phyloP scores from a whole-genome alignment of 1,139 yeast species.

The Suhomyces chickasaworum region DNA sequence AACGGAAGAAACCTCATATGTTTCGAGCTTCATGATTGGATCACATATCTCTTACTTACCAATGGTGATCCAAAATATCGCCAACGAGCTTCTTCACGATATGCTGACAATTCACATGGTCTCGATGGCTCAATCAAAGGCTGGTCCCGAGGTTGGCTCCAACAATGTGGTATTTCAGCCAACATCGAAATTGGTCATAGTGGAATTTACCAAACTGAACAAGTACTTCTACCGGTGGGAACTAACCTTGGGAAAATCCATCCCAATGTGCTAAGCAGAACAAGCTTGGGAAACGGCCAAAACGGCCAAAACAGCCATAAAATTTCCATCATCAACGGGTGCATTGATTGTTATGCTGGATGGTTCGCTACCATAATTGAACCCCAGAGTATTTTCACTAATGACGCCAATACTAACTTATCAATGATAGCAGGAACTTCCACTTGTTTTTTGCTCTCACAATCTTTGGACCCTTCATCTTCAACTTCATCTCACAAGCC shows the following conservation, averaged over 20 bases:
- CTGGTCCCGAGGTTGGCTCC: conserved; percentile 36
- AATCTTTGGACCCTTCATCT: conserved; percentile 8
- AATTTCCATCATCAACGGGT: conserved; percentile 44
- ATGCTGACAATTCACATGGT: conserved; percentile 23
- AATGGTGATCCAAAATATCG: conserved; percentile 27
- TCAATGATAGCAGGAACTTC: conserved; percentile 65
- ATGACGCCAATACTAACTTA: conserved; percentile 24
- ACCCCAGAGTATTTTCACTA: conserved; percentile 4
- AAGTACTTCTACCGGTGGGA: conserved; percentile 22
- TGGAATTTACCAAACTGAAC: neutral
- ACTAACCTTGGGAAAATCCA: conserved; percentile 22
- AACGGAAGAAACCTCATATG: conserved; percentile 32
- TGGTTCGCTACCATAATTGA: conserved; percentile 40
- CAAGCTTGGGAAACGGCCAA: too few relatives aligned
- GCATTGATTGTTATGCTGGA: conserved; percentile 61
- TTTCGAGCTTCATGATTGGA: conserved; percentile 57
- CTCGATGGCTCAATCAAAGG: conserved; percentile 62
- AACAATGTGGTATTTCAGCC: conserved; percentile 22
- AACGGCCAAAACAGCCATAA: too few relatives aligned
- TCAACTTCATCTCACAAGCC: neutral
- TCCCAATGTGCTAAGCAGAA: neutral
- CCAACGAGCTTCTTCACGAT: neutral
- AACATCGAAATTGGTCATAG: conserved; percentile 12
- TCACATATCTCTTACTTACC: conserved; percentile 40
- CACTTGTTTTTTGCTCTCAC: conserved; percentile 51